Conservation (phyloP, 2,329 filamentous ascomycete genomes). For the Chrysosporium keratinophilum region DNA sequence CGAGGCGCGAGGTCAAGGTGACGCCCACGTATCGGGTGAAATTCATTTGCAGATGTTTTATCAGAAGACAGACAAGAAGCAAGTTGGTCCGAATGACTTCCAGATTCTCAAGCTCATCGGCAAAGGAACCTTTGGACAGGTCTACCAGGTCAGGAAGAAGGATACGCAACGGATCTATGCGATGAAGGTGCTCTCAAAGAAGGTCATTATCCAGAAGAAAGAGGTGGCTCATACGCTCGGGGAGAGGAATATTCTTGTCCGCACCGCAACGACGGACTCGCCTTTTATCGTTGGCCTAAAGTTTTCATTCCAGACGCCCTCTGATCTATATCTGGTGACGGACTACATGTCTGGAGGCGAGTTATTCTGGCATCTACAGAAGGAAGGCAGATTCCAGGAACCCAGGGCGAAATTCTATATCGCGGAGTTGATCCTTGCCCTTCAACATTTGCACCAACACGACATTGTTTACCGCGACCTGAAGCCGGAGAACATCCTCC, state of each 20-base stretch:
- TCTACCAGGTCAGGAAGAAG: conserved; percentile 96
- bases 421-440: conserved; percentile 86
- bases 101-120: conserved; percentile 92
- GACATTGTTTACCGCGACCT: conserved; percentile 96
- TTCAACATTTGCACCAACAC: conserved; percentile 90
- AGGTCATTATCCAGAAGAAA: conserved; percentile 99
- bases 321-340: conserved; percentile 94
- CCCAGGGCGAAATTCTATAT: conserved; percentile 97
- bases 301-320: conserved; percentile 96
- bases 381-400: conserved; percentile 91
- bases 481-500: conserved; percentile 93
- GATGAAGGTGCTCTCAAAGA: conserved; percentile 99
- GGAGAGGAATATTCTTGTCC: conserved; percentile 91
- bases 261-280: conserved; percentile 89
- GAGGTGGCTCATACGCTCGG: conserved; percentile 95
- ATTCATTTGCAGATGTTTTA: conserved; percentile 79
- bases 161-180: conserved; percentile 94
- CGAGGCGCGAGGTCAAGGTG: conserved; percentile 67
- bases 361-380: conserved; percentile 96
- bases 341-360: conserved; percentile 99
- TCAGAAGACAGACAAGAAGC: conserved; percentile 76
- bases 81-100: conserved; percentile 91
- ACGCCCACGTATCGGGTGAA: conserved; percentile 68
- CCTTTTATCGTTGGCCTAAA: conserved; percentile 97
- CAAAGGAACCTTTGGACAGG: conserved; percentile 95